phyloP scores from a whole-genome alignment of 2,329 filamentous ascomycete species.

The Trichothecium roseum region DNA sequence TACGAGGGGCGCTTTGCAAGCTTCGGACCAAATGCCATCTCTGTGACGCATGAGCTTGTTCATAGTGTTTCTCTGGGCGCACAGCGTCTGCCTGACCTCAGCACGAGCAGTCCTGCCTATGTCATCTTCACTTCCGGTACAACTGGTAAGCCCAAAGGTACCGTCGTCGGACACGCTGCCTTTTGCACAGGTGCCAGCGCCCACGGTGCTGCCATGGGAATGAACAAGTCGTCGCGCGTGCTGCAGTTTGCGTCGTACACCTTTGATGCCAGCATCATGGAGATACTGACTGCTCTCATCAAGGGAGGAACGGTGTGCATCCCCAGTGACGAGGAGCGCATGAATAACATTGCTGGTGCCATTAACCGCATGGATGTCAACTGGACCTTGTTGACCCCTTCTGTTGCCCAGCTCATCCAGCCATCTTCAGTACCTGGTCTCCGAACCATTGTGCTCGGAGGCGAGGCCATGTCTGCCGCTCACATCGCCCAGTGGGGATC shows the following conservation, averaged over 20 bases:
- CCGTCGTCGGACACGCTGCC: slow-evolving; percentile 9
- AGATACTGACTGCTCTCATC: slow-evolving; percentile 5
- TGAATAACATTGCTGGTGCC: slow-evolving; percentile 4
- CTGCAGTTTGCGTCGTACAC: slow-evolving; percentile 13
- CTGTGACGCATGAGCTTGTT: no score
- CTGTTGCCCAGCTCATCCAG: slow-evolving; percentile 1
- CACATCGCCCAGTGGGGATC: background rate
- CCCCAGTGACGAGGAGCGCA: slow-evolving; percentile 6
- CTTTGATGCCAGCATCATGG: slow-evolving; percentile 8
- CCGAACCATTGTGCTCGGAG: slow-evolving; percentile 1
- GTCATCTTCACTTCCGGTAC: slow-evolving; percentile 14
- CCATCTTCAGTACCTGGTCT: slow-evolving; percentile 1
- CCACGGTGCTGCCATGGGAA: slow-evolving; percentile 12
- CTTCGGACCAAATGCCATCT: background rate
- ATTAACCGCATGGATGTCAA: slow-evolving; percentile 9
- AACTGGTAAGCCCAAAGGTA: slow-evolving; percentile 14
- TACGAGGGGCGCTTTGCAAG: background rate
- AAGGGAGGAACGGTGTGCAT: slow-evolving; percentile 6
- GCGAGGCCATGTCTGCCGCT: slow-evolving; percentile 1
- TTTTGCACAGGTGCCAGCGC: slow-evolving; percentile 10
- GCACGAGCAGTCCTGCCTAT: slow-evolving; percentile 6
- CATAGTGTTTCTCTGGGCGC: no score
- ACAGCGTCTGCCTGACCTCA: background rate
- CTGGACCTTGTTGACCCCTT: slow-evolving; percentile 10
- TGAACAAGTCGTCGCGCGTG: slow-evolving; percentile 14